phyloP scores from a whole-genome alignment of 2,329 filamentous ascomycete genomes.

The Alternaria sp. region DNA sequence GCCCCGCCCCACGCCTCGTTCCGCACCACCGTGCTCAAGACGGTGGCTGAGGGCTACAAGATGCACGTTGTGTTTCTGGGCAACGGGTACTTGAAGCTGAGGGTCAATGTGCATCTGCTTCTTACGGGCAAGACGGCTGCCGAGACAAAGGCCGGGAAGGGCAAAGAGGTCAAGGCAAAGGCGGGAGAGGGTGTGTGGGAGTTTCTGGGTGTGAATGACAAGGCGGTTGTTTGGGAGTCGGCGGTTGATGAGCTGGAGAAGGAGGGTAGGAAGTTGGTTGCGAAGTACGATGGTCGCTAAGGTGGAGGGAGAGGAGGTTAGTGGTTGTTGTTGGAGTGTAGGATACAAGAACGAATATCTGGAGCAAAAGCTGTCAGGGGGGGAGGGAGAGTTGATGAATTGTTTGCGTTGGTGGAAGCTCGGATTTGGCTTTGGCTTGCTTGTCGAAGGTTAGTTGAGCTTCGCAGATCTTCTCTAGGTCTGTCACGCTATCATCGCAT shows the following conservation, averaged over 20 bases:
- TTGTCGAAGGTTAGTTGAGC: background rate
- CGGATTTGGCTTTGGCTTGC: background rate
- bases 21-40: conserved; percentile 31
- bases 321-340: background rate
- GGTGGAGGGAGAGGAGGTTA: background rate
- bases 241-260: conserved; percentile 28
- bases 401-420: background rate
- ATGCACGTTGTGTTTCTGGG: conserved; percentile 44
- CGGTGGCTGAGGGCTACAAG: conserved; percentile 33
- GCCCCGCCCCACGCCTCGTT: conserved; percentile 43
- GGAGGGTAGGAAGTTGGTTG: conserved; percentile 29
- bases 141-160: conserved; percentile 28
- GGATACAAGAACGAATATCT: background rate
- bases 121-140: conserved; percentile 34
- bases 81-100: conserved; percentile 39
- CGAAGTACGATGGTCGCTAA: conserved; percentile 29
- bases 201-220: conserved; percentile 33
- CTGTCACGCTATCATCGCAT: background rate
- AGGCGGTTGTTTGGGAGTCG: conserved; percentile 15
- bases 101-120: conserved; percentile 40
- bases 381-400: background rate
- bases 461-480: background rate
- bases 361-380: background rate
- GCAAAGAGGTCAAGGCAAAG: conserved; percentile 27
- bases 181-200: conserved; percentile 26